phyloP scores from a whole-genome alignment of 352 stramenopile genomes.

The Pythium brassicae region DNA sequence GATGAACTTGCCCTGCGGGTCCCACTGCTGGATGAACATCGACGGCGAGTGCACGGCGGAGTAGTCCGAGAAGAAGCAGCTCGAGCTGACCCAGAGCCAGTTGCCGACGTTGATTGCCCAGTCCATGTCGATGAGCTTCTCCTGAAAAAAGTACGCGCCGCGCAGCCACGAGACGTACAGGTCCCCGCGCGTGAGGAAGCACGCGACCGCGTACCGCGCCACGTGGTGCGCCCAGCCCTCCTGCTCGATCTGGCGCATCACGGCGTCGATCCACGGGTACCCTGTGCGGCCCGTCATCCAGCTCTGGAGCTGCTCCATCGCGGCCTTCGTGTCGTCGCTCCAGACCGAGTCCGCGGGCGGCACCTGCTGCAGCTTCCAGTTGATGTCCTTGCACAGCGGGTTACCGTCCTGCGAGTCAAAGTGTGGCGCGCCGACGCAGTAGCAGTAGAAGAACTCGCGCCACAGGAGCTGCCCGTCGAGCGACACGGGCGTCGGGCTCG shows the following conservation, averaged over 20 bases:
- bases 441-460: conserved; percentile 94
- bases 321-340: conserved; percentile 34
- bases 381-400: conserved; percentile 77
- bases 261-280: conserved; percentile 97
- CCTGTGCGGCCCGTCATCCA: conserved; percentile 95
- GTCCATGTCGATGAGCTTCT: conserved; percentile 94
- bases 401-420: conserved; percentile 92
- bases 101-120: conserved; percentile 97
- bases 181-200: conserved; percentile 95
- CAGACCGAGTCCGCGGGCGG: conserved; percentile 12
- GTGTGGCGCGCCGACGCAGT: conserved; percentile 48
- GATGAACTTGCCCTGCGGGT: conserved; percentile 88
- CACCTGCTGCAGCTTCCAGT: conserved; percentile 46
- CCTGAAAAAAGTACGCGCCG: conserved; percentile 87
- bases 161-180: conserved; percentile 93
- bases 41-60: conserved; percentile 92
- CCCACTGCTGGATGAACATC: conserved; percentile 92
- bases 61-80: conserved; percentile 95
- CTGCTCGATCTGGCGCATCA: conserved; percentile 89
- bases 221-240: conserved; percentile 87
- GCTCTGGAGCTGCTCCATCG: conserved; percentile 50
- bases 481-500: conserved; percentile 76
- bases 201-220: conserved; percentile 92
- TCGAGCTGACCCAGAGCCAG: conserved; percentile 95
- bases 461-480: conserved; percentile 94